Conservation (phyloP, 2,329 filamentous ascomycete species). For the Paracamarosporium sp. region DNA sequence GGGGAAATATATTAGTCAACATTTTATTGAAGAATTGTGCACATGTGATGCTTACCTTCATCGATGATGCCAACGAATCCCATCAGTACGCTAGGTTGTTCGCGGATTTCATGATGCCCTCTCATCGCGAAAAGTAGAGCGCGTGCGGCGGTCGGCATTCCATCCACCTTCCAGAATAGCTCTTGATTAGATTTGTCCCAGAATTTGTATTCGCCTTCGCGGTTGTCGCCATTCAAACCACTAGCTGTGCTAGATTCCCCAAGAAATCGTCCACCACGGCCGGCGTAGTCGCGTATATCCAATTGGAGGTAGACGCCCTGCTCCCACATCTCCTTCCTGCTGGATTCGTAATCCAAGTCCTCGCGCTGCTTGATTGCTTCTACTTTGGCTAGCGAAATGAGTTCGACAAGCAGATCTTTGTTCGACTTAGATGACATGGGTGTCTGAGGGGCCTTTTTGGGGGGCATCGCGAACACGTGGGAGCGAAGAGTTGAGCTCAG, state of each 20-base stretch:
- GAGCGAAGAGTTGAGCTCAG: too few relatives aligned
- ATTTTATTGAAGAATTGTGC: too few relatives aligned
- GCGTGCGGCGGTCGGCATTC: not conserved
- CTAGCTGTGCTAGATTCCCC: not conserved
- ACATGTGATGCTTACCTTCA: not conserved
- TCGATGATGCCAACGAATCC: not conserved
- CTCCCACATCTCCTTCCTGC: not conserved
- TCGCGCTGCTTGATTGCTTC: not conserved
- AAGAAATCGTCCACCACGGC: not conserved
- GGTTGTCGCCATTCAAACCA: not conserved
- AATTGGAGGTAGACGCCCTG: not conserved
- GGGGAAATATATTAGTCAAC: too few relatives aligned
- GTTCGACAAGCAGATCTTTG: not conserved
- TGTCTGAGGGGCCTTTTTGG: not conserved
- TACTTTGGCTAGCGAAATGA: not conserved
- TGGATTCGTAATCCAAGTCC: not conserved
- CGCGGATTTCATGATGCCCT: not conserved
- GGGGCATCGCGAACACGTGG: not conserved
- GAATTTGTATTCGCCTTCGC: constrained; percentile 1
- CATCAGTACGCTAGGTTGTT: not conserved
- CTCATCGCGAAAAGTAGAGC: not conserved
- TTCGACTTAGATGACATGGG: not conserved
- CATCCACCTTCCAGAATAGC: not conserved
- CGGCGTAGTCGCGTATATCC: not conserved
- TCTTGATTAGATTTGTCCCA: not conserved